Percentiles rank a stretch among this genome's conserved stretches.
Evolutionary conservation across 192 early-diverging fungal species (phyloP).

Genomic region (Umbelopsis sp.): DNA sequence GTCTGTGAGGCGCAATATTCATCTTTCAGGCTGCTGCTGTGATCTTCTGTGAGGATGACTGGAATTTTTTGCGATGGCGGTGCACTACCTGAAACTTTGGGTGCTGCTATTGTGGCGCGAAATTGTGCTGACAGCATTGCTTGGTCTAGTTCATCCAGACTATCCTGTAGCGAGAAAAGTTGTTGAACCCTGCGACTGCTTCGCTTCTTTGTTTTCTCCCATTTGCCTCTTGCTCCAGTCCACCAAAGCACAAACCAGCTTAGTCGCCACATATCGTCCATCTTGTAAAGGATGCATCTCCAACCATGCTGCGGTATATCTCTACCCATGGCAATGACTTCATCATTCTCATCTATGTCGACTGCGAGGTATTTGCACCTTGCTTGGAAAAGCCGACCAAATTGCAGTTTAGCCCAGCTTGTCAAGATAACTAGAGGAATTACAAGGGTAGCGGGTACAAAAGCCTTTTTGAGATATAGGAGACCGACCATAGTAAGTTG

Average conservation of each 20-base stretch:
- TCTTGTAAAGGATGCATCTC: not conserved
- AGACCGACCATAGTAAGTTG: conserved; percentile 59
- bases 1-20: not conserved
- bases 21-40: not conserved
- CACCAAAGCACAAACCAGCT: conserved; percentile 5
- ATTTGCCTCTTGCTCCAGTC: conserved; percentile 12
- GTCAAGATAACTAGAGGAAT: conserved; percentile 51
- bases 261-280: conserved; percentile 2
- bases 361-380: conserved; percentile 38
- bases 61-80: not conserved
- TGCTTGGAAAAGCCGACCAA: conserved; percentile 44
- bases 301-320: not conserved
- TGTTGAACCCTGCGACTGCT: conserved; percentile 3
- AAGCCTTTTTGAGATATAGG: conserved; percentile 49
- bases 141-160: not conserved
- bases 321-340: not conserved
- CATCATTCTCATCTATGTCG: not conserved
- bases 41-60: not conserved
- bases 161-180: not conserved
- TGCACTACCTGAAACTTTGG: not conserved
- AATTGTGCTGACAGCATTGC: not conserved
- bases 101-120: not conserved
- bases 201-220: conserved; percentile 1
- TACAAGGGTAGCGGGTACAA: conserved; percentile 38
- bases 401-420: conserved; percentile 46